Evolutionary conservation across 179 eudicot species (phyloP).

Genomic region (Kewa caespitosa): DNA sequence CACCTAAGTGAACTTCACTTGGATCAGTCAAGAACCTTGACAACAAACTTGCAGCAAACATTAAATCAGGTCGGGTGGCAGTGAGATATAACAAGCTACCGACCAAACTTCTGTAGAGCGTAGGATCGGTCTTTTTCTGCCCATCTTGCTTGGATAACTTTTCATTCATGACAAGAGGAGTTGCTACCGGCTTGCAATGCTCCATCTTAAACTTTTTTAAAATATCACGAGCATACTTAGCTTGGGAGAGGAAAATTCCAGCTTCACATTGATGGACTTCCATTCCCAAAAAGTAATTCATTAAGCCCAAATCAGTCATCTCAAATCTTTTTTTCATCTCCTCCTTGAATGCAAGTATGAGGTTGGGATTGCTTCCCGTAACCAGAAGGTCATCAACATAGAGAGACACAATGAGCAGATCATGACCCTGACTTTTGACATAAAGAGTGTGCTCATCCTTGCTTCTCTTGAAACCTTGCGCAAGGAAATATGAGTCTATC

Average conservation of each 20-base stretch:
- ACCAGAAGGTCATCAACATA: neutral
- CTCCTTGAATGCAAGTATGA: neutral
- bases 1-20: neutral
- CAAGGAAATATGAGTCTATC: neutral
- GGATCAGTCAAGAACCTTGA: neutral
- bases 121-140: neutral
- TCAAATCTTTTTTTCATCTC: neutral
- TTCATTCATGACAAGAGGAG: neutral
- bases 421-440: neutral
- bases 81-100: neutral
- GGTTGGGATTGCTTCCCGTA: neutral
- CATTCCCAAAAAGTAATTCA: conserved; percentile 6
- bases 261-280: neutral
- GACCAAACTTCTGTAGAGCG: conserved; percentile 1
- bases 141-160: neutral
- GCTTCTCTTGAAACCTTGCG: neutral
- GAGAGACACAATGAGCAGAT: conserved; percentile 5
- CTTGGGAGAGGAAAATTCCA: neutral
- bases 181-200: neutral
- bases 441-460: neutral
- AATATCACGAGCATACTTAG: neutral
- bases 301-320: neutral
- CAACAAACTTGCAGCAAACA: neutral
- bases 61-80: neutral
- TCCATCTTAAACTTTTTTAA: neutral